phyloP scores from a whole-genome alignment of 2,329 filamentous ascomycete species.

The Fusarium sp. region DNA sequence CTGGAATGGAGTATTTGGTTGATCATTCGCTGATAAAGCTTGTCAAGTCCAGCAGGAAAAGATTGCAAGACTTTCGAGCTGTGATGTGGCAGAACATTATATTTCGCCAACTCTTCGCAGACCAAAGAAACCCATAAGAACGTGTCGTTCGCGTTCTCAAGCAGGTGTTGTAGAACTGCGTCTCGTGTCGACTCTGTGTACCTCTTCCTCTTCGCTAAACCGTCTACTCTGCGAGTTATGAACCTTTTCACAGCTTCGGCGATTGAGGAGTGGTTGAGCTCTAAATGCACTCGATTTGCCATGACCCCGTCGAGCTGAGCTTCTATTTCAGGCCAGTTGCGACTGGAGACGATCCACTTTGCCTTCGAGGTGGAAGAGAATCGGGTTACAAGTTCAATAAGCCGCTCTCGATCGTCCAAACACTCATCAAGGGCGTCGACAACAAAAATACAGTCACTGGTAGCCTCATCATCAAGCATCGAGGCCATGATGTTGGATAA shows the following conservation, averaged over 20 bases:
- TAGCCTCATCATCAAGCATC: neutral
- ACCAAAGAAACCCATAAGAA: neutral
- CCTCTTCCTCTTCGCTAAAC: fast-evolving
- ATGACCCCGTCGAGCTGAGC: fast-evolving
- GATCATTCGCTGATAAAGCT: neutral
- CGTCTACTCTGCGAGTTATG: fast-evolving
- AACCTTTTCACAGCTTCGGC: neutral
- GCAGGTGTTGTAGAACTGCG: fast-evolving
- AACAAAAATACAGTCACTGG: neutral
- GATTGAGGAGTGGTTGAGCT: neutral
- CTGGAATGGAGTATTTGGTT: fast-evolving
- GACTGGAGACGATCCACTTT: neutral
- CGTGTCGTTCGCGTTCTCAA: fast-evolving
- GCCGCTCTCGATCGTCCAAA: neutral
- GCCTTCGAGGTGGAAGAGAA: neutral
- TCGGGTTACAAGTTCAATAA: neutral
- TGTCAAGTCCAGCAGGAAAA: neutral
- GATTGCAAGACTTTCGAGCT: neutral
- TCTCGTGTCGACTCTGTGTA: fast-evolving
- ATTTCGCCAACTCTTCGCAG: neutral
- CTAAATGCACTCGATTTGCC: fast-evolving
- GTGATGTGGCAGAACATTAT: neutral
- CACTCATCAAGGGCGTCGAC: neutral
- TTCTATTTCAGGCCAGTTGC: fast-evolving
- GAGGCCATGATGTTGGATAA: neutral